These are phyloP conservation scores for Curvularia verruculosa DNA, from an alignment of 2,329 filamentous ascomycete genomes.

Conservation along the genomic window DNA sequence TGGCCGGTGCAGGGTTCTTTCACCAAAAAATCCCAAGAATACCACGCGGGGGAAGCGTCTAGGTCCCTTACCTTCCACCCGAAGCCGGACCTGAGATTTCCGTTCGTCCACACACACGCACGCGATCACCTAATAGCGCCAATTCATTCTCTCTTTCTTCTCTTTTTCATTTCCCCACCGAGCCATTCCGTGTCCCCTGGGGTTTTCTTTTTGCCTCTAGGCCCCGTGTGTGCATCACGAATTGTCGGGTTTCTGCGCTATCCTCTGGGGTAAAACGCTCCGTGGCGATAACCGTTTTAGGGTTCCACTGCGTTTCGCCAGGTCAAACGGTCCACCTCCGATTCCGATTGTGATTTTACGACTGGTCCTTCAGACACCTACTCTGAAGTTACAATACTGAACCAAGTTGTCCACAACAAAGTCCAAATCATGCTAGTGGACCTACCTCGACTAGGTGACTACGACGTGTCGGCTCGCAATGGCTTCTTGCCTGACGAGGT, in stretches of 20 bases:
- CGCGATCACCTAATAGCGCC: conserved; percentile 7
- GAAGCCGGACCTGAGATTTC: conserved; percentile 17
- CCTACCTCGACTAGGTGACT: conserved; percentile 67
- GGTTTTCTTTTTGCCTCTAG: no score
- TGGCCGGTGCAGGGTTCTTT: conserved; percentile 2
- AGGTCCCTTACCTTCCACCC: conserved; percentile 15
- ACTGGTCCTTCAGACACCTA: not conserved
- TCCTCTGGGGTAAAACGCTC: conserved; percentile 3
- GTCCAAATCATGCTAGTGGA: conserved; percentile 48
- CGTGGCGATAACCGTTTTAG: conserved; percentile 11
- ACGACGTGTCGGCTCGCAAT: conserved; percentile 77
- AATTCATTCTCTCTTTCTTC: not conserved
- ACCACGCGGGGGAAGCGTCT: conserved; percentile 8
- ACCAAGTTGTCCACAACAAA: not conserved
- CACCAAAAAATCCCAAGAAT: conserved; percentile 4
- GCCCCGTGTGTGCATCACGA: not conserved
- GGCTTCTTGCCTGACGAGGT: conserved; percentile 87
- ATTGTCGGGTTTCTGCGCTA: not conserved
- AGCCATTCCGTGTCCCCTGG: no score
- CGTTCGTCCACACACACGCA: conserved; percentile 22
- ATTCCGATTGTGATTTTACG: conserved; percentile 9
- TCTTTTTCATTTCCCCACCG: not conserved
- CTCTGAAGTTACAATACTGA: not conserved
- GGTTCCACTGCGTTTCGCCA: not conserved
- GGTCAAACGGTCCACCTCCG: not conserved